Percentiles rank a stretch among this genome's conserved stretches.
These are phyloP conservation scores for Cyphellophora attinorum DNA, from an alignment of 2,329 filamentous ascomycete species.

Conservation along the genomic window DNA sequence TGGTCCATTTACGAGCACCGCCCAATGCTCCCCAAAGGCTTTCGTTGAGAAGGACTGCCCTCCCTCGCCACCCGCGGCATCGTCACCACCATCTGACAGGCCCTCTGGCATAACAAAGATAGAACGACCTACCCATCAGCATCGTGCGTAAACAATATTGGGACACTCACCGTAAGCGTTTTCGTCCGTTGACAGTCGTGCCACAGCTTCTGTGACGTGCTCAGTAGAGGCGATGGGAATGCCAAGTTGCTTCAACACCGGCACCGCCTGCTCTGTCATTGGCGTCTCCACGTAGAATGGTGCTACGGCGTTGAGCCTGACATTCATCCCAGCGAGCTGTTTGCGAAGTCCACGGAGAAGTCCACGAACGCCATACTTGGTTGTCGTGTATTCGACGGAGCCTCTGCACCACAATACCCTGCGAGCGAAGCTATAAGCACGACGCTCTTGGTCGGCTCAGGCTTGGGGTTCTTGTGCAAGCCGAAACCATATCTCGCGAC, in stretches of 20 bases:
- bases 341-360: conserved; percentile 9
- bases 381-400: conserved; percentile 10
- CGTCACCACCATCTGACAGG: conserved; percentile 5
- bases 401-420: conserved; percentile 7
- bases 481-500: conserved; percentile 14
- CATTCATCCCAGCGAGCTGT: neutral
- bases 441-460: conserved; percentile 3
- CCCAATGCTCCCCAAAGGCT: neutral
- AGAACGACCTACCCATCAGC: conserved; percentile 4
- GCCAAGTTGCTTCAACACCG: conserved; percentile 1
- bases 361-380: conserved; percentile 14
- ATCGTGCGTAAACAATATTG: neutral
- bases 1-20: neutral
- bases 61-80: conserved; percentile 4
- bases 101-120: conserved; percentile 7
- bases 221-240: conserved; percentile 4
- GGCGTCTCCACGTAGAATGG: conserved; percentile 6
- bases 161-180: conserved; percentile 3
- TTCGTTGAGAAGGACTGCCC: conserved; percentile 1
- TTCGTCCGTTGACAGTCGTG: conserved; percentile 3
- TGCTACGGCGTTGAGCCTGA: conserved; percentile 5
- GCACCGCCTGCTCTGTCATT: conserved; percentile 5
- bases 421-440: conserved; percentile 10
- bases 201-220: conserved; percentile 6
- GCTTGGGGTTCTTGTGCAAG: neutral